Base-by-base conservation (phyloP, 345 rosid genomes). In the Citrus hindsii region DNA sequence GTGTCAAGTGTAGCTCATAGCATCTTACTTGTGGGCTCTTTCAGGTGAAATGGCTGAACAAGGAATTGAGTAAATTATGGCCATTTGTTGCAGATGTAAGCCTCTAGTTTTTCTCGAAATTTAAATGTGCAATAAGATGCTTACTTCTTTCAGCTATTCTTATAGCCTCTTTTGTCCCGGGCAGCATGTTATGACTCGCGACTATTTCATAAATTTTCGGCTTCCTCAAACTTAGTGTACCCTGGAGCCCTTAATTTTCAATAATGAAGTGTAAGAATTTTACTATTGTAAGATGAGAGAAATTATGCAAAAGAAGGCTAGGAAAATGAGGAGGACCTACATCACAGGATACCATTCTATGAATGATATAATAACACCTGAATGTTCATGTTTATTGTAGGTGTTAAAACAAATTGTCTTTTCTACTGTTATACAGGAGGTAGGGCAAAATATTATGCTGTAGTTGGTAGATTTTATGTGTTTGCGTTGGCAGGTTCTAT, bases 1-100 rank as follows among this genome's bases (percentile, higher is more conserved):
- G 33, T 48, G 64, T 73, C 63, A 71, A 32, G 62, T 65, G 33
- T 40, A 30, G 62, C 74, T 80, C 51, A 56, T 58, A 46, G 70
- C 51, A 22, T 63, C 53, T 32, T 64, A 9, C 65, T 75, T 58
- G 40, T 82, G 71, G 59, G 55, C 35, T 82, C 79, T 46, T 79
- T 64, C 90, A 97, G 99, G 99, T 97, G 85, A 94, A 97, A 85
- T 97, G 99, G 99, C 67, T 97, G 89, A 97, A 97, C 88, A 97
- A 93, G 87, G 92, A 89, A 83, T 86, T 97, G 79, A 78, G 88
- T 90, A 97, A 94, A 86, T 80, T 97, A 80, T 97, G 99, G 99
- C 99, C 99, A 62, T 97, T 79, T 84, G 77, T 97, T 72, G 98
- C 98, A n/a, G 98, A 94, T 81, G 99, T 93, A 87, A 90, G 85